These are phyloP conservation scores for Zalerion maritima DNA, from an alignment of 495 filamentous ascomycete genomes.

Conservation along the genomic window DNA sequence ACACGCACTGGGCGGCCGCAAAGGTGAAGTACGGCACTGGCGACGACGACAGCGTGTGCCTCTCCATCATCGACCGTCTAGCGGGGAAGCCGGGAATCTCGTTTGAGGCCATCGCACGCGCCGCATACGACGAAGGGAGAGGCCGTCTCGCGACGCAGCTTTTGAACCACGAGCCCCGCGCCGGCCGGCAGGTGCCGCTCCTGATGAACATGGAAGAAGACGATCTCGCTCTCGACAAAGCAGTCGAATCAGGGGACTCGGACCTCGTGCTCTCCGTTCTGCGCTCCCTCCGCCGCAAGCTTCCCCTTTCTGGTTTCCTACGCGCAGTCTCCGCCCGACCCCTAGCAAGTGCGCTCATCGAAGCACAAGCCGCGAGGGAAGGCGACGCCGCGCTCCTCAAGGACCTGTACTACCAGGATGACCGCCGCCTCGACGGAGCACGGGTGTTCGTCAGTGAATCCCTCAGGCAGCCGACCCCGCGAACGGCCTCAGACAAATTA, in stretches of 20 bases:
- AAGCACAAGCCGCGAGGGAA: slow-evolving; percentile 53
- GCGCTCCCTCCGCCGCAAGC: slow-evolving; percentile 75
- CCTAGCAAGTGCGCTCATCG: slow-evolving; percentile 76
- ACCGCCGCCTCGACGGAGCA: slow-evolving; percentile 77
- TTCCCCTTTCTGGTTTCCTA: slow-evolving; percentile 85
- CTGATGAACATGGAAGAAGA: slow-evolving; percentile 92
- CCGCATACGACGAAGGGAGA: slow-evolving; percentile 92
- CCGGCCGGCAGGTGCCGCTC: slow-evolving; percentile 90
- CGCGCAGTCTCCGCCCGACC: slow-evolving; percentile 78
- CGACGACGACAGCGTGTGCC: slow-evolving; percentile 79
- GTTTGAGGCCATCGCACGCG: slow-evolving; percentile 82
- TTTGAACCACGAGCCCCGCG: slow-evolving; percentile 83
- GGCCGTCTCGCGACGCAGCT: slow-evolving; percentile 74
- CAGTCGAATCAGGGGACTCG: slow-evolving; percentile 87
- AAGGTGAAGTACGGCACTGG: slow-evolving; percentile 78
- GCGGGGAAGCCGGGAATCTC: slow-evolving; percentile 81
- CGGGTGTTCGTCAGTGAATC: slow-evolving; percentile 77
- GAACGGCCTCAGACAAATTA: slow-evolving; percentile 62
- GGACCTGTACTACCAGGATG: slow-evolving; percentile 95
- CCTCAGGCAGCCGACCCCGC: slow-evolving; percentile 45
- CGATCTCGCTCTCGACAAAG: slow-evolving; percentile 89
- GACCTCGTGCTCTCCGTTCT: slow-evolving; percentile 86
- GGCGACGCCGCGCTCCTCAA: slow-evolving; percentile 78
- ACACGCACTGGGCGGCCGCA: slow-evolving; percentile 90
- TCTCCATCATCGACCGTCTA: slow-evolving; percentile 72